phyloP scores from a whole-genome alignment of 2,329 filamentous ascomycete species.

The Pseudonectria buxi region DNA sequence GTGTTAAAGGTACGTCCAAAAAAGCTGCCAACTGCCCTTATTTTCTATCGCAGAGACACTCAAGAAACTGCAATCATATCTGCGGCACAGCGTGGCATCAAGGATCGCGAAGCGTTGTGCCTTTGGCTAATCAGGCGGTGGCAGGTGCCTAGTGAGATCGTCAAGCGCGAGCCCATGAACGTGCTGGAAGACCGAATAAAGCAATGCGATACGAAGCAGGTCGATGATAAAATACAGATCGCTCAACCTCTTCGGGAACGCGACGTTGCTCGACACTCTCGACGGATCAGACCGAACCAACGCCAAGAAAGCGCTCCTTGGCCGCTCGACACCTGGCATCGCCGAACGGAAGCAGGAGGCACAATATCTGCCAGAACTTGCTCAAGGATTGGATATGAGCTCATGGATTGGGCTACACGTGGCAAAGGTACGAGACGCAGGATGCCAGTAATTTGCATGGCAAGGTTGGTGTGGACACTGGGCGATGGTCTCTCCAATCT shows the following conservation, averaged over 20 bases:
- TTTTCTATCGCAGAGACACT: constrained; percentile 33
- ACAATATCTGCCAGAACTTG: constrained; percentile 23
- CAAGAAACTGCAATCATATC: constrained; percentile 33
- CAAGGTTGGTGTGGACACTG: constrained; percentile 28
- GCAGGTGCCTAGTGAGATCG: constrained; percentile 29
- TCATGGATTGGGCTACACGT: no score
- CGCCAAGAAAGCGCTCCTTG: constrained; percentile 52
- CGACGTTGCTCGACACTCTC: constrained; percentile 56
- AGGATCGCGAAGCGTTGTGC: constrained; percentile 32
- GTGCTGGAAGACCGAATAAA: constrained; percentile 33
- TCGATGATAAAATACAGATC: constrained; percentile 22
- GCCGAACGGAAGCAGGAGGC: constrained; percentile 33
- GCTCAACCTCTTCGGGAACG: constrained; percentile 39
- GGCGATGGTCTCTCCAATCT: constrained; percentile 27
- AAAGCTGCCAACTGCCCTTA: constrained; percentile 32
- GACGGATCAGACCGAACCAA: constrained; percentile 55
- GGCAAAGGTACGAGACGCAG: no score
- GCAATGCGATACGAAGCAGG: no score
- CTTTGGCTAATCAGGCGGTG: constrained; percentile 31
- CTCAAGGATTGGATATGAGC: constrained; percentile 20
- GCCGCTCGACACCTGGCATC: constrained; percentile 39
- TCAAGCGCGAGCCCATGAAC: constrained; percentile 32
- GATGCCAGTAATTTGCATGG: no score
- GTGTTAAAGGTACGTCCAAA: constrained; percentile 29
- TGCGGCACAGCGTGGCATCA: constrained; percentile 29